Evolutionary conservation across 148 eudicot species (phyloP), one percentile per base, ranked within the genome.

Genomic region (Cornus controversa): DNA sequence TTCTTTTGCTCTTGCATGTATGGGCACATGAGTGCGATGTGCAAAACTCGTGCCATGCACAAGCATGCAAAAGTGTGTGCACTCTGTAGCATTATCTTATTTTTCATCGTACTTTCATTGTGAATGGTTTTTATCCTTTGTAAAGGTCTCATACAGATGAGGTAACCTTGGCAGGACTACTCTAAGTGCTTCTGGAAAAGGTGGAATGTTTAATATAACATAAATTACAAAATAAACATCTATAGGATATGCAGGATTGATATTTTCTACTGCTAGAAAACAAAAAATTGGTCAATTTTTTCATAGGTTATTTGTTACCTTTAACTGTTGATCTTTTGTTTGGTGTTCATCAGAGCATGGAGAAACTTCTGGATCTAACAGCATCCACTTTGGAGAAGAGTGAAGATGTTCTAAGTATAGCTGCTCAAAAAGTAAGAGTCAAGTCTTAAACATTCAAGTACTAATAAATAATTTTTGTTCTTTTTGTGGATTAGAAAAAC

Each of bases 321-420:
- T 65, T 7, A 62, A 10, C 31, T 24, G 60, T 37, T 24, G 24
- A 13, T 76, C 9, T 65, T 34, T n/a, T 75, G 57, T 29, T 66
- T 66, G 80, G 23, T 75, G 70, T 15, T 67, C 71, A 57, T 82
- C 85, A 93, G 98, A 88, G 96, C 80, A 80, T 89, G 86, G 94
- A 91, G 69, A 85, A 84, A 75, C 92, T 93, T 75, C 82, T 91
- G 66, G 92, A 91, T 57, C 62, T 88, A 26, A 86, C 98, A 70
- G 90, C 89, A 67, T 83, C 88, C 69, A 76, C 79, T 45, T 80
- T 87, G 37, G 87, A 86, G 79, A 84, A 89, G 81, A 82, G 81
- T 37, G 87, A 87, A 66, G 93, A 84, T 75, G 73, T 83, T 78
- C 27, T 81, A 71, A 74, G 86, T 85, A 53, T 69, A 22, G 71